phyloP scores from a whole-genome alignment of 1,284 basidiomycete species.

The Microbotryomycetes sp. region DNA sequence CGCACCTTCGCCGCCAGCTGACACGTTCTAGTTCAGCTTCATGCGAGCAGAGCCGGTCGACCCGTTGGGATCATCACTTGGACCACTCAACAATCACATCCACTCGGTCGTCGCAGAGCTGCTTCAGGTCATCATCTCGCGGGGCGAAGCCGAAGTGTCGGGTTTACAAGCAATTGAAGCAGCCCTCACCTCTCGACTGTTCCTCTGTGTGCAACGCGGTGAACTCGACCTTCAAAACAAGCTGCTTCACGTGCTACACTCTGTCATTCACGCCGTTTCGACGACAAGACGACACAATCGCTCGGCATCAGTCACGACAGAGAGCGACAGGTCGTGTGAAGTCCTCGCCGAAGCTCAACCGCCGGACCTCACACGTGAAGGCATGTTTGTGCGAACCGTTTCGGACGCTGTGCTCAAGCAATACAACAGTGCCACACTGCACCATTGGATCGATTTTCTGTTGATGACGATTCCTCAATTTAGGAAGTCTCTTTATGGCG shows the following conservation, averaged over 20 bases:
- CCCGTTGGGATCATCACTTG: conserved; percentile 51
- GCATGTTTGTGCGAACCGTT: conserved; percentile 68
- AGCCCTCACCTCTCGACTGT: conserved; percentile 66
- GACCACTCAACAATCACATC: conserved; percentile 56
- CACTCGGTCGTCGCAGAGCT: conserved; percentile 73
- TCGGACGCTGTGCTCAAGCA: conserved; percentile 67
- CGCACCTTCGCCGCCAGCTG: not conserved
- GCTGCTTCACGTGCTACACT: conserved; percentile 82
- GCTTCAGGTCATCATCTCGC: conserved; percentile 69
- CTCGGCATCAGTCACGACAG: not conserved
- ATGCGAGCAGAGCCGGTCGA: conserved; percentile 64
- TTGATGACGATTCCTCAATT: conserved; percentile 82
- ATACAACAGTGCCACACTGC: conserved; percentile 69
- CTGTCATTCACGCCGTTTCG: conserved; percentile 51
- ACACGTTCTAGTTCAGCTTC: conserved; percentile 50
- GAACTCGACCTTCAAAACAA: conserved; percentile 83
- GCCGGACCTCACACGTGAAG: conserved; percentile 34
- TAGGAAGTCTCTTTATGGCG: conserved; percentile 58
- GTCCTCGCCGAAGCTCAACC: conserved; percentile 8
- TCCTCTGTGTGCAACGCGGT: conserved; percentile 59
- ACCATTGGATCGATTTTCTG: conserved; percentile 95
- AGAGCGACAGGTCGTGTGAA: too few species aligned
- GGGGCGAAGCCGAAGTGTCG: conserved; percentile 63
- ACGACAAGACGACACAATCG: conserved; percentile 3
- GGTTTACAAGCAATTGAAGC: conserved; percentile 61